Evolutionary conservation across 805 yeast genomes (phyloP), one percentile per base, ranked within the genome.

Genomic region (Saccharomycopsis synnaedendra): DNA sequence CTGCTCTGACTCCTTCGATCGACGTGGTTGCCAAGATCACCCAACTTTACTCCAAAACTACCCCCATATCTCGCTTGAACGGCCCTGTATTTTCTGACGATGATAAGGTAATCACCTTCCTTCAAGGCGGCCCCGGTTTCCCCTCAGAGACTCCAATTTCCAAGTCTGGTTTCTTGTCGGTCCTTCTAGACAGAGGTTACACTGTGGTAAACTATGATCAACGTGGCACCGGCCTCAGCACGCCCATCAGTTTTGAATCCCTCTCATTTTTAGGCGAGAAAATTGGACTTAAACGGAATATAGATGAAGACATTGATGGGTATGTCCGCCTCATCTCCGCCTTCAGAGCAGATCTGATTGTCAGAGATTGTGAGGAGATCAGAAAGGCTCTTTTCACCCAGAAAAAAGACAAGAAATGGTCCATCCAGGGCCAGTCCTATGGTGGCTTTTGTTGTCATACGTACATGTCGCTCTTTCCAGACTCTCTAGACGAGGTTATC

Each of bases 41-140:
- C 19, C 49, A 48, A 31, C 44, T 39, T 6, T 51, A 42, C 38
- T 39, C 42, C 19, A 34, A 48, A n/a, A 51, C 52, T 10, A 45
- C 41, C 36, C n/a, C 32, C 28, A 42, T 40, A 36, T 33, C 52
- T 5, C 41, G 52, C 27, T 6, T 9, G 6, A 9, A 41, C 8
- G 48, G 52, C 5, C 54, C 51, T 19, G 34, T 11, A 5, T 39
- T 44, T 31, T 35, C 27, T 4, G 36, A 39, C 10, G 30, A 39
- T 19, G 46, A 45, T 0, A 69, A 71, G 51, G 53, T 70, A 3
- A 58, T 72, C 5, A 61, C 68, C 27, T 75, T 62, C 51, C 55
- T 75, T 37, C 78, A 74, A 57, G 80, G 80, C 6, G 80, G 80
- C 0, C 80, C 80, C 0, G 80, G 80, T 1, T 72, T 68, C 47